Evolutionary conservation across 2,329 filamentous ascomycete species (phyloP), one percentile per base, ranked within the genome.

Genomic region (Penicillium sclerotiorum): DNA sequence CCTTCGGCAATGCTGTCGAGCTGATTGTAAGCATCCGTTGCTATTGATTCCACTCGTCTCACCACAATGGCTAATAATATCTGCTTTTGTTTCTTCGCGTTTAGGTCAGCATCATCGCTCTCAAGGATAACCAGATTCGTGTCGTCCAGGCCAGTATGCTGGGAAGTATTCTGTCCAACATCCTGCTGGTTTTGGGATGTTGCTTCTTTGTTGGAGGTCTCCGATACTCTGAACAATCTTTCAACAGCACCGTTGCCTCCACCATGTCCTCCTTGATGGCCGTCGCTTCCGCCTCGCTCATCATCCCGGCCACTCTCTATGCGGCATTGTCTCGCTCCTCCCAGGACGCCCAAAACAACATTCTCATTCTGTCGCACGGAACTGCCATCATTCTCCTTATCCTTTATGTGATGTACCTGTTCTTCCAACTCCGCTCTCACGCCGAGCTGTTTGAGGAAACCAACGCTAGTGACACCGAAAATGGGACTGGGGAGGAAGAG

Each of bases 111-210:
- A 93, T 97, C 61, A 88, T 97, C 57, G 94, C 94, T 15, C 81
- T 99, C 38, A 84, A 79, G 58, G 85, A 94, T 61, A 84, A 85
- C 56, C 88, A 97, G 74, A 95, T 96, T 66, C 86, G 93, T 63
- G 92, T 97, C 58, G 93, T 97, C n/a, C 94, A 97, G 75, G 88
- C 93, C 17, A 95, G 90, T 57, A 97, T 97, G 92, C 85, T 97
- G 27, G 93, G 94, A 40, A 95, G 89, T 65, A 95, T 97, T 61
- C 79, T 97, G 32, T 96, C 93, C 58, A 97, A 97, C 72, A 86
- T 96, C 57, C 81, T 97, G 7, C 83, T 97, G 18, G 93, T 91
- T 39, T 81, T 91, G 67, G 87, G 88, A 61, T 89, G 89, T 79
- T 90, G 87, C 71, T 90, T 90, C 75, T 77, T 91, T 58, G 81